These are phyloP conservation scores for Trichoderma harzianum DNA, from an alignment of 2,329 filamentous ascomycete species.

Conservation along the genomic window DNA sequence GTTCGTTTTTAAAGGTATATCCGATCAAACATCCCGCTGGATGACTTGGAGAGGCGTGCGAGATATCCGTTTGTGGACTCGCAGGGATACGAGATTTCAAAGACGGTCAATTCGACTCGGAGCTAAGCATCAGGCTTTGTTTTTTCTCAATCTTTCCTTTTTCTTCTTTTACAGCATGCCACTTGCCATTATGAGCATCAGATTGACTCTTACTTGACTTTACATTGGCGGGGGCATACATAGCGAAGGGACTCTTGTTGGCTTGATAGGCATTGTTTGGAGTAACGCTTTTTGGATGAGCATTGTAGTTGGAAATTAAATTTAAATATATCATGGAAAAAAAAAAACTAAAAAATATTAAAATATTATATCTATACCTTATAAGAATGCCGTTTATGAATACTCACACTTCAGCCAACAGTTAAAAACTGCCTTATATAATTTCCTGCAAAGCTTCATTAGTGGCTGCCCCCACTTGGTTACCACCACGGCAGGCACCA, in stretches of 20 bases:
- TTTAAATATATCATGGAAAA: neutral
- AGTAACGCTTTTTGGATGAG: neutral
- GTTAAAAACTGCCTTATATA: too few species aligned
- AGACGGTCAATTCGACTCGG: conserved; percentile 37
- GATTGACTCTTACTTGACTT: neutral
- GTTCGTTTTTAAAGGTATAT: conserved; percentile 63
- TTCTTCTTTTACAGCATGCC: neutral
- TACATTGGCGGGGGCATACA: neutral
- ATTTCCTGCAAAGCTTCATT: neutral
- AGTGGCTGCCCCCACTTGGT: neutral
- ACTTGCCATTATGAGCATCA: neutral
- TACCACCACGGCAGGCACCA: neutral
- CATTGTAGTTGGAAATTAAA: neutral
- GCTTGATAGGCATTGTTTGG: neutral
- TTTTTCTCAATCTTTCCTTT: neutral
- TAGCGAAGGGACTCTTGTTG: neutral
- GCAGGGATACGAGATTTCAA: conserved; percentile 47
- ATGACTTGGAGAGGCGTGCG: conserved; percentile 74
- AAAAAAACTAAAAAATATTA: neutral
- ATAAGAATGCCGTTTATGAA: neutral
- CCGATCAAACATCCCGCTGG: conserved; percentile 74
- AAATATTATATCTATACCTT: neutral
- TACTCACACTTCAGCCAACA: neutral
- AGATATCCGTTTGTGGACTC: conserved; percentile 65
- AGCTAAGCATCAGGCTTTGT: neutral